Percentiles rank a stretch among this genome's conserved stretches.
Conservation (phyloP, 176 grass and related monocot species). For the Thalia dealbata region DNA sequence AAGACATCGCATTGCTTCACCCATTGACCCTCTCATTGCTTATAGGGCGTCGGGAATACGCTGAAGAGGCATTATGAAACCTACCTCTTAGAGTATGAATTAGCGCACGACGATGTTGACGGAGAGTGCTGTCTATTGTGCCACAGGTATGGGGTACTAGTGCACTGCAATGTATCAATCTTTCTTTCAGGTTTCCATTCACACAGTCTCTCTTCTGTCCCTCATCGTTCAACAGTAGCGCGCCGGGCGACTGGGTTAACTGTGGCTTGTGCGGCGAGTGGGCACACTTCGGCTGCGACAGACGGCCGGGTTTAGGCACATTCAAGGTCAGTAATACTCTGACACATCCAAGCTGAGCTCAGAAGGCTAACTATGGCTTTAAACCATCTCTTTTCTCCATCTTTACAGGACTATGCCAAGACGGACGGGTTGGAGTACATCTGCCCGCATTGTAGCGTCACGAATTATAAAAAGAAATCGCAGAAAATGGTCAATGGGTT, state of each 20-base stretch:
- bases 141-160: conserved; percentile 59
- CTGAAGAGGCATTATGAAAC: conserved; percentile 95
- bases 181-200: no score
- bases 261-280: conserved; percentile 96
- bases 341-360: no score
- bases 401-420: conserved; percentile 82
- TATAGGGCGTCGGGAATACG: conserved; percentile 91
- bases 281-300: conserved; percentile 96
- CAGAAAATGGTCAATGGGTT: conserved; percentile 60
- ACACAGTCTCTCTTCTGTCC: not conserved
- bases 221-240: conserved; percentile 61
- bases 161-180: no score
- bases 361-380: not conserved
- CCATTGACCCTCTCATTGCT: not conserved
- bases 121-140: conserved; percentile 98
- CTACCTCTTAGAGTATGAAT: conserved; percentile 92
- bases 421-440: conserved; percentile 98
- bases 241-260: conserved; percentile 97
- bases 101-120: conserved; percentile 90
- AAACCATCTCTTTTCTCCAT: not conserved
- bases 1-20: not conserved
- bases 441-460: conserved; percentile 86
- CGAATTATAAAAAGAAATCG: conserved; percentile 77
- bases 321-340: conserved; percentile 56
- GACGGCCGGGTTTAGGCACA: conserved; percentile 75